phyloP scores from a whole-genome alignment of 768 basidiomycete species.

The Russula olivacea region DNA sequence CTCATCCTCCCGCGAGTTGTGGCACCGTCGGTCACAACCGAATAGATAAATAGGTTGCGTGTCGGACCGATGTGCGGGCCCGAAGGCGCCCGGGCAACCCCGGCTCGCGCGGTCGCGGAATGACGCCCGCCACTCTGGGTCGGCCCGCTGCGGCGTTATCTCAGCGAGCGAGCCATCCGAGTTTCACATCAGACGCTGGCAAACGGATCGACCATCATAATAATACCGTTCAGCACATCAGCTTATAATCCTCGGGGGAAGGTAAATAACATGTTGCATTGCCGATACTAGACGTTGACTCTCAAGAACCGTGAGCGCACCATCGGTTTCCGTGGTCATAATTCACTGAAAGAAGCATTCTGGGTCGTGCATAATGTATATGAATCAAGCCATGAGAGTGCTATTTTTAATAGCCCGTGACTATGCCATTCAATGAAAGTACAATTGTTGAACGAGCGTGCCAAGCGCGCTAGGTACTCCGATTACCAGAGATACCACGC shows the following conservation, averaged over 20 bases:
- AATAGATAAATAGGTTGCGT: no score
- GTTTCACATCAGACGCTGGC: background rate
- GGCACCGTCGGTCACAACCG: no score
- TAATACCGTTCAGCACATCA: background rate
- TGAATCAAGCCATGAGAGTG: no score
- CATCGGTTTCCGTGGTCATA: background rate
- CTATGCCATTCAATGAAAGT: background rate
- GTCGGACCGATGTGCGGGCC: no score
- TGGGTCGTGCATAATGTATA: no score
- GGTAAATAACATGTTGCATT: no score
- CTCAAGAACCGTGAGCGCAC: background rate
- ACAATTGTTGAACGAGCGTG: background rate
- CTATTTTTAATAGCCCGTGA: background rate
- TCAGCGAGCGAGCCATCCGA: background rate
- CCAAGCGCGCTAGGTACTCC: background rate
- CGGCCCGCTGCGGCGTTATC: background rate
- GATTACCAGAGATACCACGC: background rate
- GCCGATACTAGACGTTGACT: background rate
- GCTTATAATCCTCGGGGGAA: no score
- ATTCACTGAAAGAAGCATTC: background rate
- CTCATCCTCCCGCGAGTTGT: no score
- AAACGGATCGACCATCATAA: background rate
- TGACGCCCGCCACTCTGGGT: background rate
- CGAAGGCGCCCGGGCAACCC: background rate
- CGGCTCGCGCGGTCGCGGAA: background rate